Base-by-base conservation (phyloP, 2,329 filamentous ascomycete genomes). In the Fusarium veterinarium region DNA sequence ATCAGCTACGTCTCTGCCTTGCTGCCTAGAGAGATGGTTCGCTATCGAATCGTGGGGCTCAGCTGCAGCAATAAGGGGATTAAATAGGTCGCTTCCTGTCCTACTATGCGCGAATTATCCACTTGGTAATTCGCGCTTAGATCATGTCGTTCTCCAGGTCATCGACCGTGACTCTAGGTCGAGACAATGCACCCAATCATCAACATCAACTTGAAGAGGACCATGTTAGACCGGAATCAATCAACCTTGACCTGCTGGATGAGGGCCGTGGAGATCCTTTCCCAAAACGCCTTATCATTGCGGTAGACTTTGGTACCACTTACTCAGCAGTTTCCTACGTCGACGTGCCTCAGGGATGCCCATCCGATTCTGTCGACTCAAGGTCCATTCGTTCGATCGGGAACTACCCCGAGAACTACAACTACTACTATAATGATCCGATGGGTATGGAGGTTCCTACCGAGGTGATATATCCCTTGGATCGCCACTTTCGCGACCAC, bases 141-240 rank as follows among this genome's bases (percentile, higher is more conserved):
- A 59, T 25, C 20, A 59, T 59, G 56, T 59, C 44, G 3, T 59
- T 59, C 20, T 59, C 56, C 8, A 23, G 56, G 56, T 46, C 42
- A 20, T 59, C 56, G 4, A 59, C 56, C 2, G 28, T 35, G 25
- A 59, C 56, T 14, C 20, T 59, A 5, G 42, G 56, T 25, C 56
- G 33, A 19, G 56, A 59, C 17, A 20, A 17, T 59, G 23, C 42
- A 28, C 25, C 44, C 6, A 23, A 23, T 38, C 44, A 59, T 20
- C 56, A 6, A 35, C 0, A 4, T 4, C 25, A 31, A 19, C 6
- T 4, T n/a, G 37, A 28, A 2, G 12, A 59, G 8, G 4, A 51
- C 30, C 25, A 30, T n/a, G 0, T 16, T 2, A n/a, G 44, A 30
- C 13, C 19, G 3, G 25, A 30, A 30, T 25, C 25, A n/a, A 41